Base-by-base conservation (phyloP, 2,329 filamentous ascomycete species). In the Hypoxylon sp. region DNA sequence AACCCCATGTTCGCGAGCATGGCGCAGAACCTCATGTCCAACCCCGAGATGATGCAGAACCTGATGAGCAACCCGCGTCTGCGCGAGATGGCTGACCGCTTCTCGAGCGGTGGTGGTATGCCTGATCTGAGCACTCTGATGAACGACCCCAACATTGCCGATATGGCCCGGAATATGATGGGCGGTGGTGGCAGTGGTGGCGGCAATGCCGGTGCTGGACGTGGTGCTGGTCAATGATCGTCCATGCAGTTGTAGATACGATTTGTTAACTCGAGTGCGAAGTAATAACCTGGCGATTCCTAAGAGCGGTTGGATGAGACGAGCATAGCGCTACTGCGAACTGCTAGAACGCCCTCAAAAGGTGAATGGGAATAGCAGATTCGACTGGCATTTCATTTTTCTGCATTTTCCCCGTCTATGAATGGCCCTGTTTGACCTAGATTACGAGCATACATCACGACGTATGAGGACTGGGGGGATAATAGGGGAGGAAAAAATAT, bases 1-100 rank as follows among this genome's bases (percentile, higher is more conserved):
- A 99, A 98, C 84, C 96, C 96, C 62, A 98, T 98, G 96, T 97
- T 99, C 83, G 90, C 94, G 55, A 92, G 88, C 83, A 98, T 98
- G 94, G 96, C 96, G 3, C 94, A 98, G 85, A 97, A 93, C 81
- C 82, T 99, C 61, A 98, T 98, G 96, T 93, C 90, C 83, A 98
- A 99, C 83, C 96, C 96, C 0, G 93, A 97, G 9, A 90, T 94
- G 85, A 92, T 98, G 89, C 88, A 86, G 79, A 96, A 94, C 80
- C 82, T 99, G 65, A 97, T 99, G 94, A 94, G 86, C 85, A 98
- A 99, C 85, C 96, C 96, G 2, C 88, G 91, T 69, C 83, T 98
- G 69, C 88, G 93, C 63, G 90, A 97, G 78, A 95, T 98, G 94
- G 94, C 94, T 50, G 90, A 92, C 77, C 88, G 88, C 74, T 94